Evolutionary conservation across 1,284 basidiomycete genomes (phyloP), one percentile per base, ranked within the genome.

Genomic region (Rhodotorula sp.): DNA sequence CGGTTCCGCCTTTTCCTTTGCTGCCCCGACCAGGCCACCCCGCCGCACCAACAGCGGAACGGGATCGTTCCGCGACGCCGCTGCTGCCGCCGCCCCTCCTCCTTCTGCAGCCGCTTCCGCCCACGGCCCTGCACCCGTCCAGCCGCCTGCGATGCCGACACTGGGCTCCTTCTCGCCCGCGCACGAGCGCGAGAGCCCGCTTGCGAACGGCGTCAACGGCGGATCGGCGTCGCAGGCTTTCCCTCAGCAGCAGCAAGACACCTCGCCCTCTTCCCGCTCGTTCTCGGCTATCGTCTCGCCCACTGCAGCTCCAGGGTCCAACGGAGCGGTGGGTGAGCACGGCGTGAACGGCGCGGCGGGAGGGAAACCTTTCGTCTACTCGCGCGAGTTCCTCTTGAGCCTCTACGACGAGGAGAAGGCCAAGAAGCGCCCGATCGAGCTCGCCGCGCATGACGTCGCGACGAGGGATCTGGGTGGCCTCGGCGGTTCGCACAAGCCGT

Each of bases 331-430:
- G 41, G 25, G 44, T 50, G 56, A 52, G 27, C 65, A 56, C 7
- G 50, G n/a, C 19, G 61, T n/a, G 9, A 21, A 8, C 7, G 58
- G 34, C 48, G 50, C 4, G 21, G 13, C 34, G 19, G 10, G 41
- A 44, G 54, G 61, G 14, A 68, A 72, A 52, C 75, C 75, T 23
- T 76, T 76, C 65, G 73, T 74, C 25, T 76, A 76, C 61, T 69
- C 75, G 66, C 57, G 75, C 53, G 75, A 76, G 44, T 72, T 76
- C 53, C 60, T 76, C 48, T 64, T 76, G 25, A 69, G 70, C 59
- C 63, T 76, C 4, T 76, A 76, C 64, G 75, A 76, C 68, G 68
- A 74, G 55, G 73, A 76, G 42, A 76, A 76, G 71, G 75, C 75
- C 3, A 64, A 48, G 58, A 64, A 68, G 60, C 57, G 72, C 3